Evolutionary conservation across 1,284 basidiomycete species (phyloP), one percentile per base, ranked within the genome.

Genomic region (Cutaneotrichosporon sp.): DNA sequence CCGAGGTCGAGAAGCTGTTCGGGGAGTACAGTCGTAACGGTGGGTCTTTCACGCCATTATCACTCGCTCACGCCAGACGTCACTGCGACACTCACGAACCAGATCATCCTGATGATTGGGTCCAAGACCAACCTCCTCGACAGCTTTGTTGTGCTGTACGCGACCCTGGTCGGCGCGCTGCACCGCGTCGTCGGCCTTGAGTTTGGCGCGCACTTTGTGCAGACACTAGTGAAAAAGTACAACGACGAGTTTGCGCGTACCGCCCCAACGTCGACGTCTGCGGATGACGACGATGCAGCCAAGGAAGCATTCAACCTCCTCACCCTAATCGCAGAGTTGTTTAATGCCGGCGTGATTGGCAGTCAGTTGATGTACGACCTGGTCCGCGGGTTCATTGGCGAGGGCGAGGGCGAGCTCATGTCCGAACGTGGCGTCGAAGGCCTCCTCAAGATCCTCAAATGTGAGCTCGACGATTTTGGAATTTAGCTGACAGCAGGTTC

Each of bases 331-430:
- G 90, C 92, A 3, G 92, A 98, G 76, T 82, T 99, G 42, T 98
- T 98, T 83, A 98, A 98, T 77, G 91, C 97, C 73, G 90, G 92
- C 78, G 91, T 98, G 30, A 86, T 98, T 53, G 92, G 92, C 1
- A 91, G 89, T 65, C 84, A 90, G 5, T 84, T 99, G 21, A 82
- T 98, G 51, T 98, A 95, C 80, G 96, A 98, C 75, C 78, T 98
- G 57, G 89, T 99, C 69, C 88, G 90, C 4, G 84, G 85, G 9
- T 85, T 98, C 63, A 83, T 99, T 55, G 83, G 86, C 6, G 82
- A 68, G 34, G 59, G 66, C 50, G 58, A 65, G 34, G 34, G 34
- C 13, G 71, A 67, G 9, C 58, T 72, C 6, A 73, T 94, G 63
- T 84, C 84, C 0, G 95, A 97, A 78, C 85, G 89, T 58, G 86